Evolutionary conservation across 768 basidiomycete genomes (phyloP), one percentile per base, ranked within the genome.

Genomic region (Lentinula raphanica): DNA sequence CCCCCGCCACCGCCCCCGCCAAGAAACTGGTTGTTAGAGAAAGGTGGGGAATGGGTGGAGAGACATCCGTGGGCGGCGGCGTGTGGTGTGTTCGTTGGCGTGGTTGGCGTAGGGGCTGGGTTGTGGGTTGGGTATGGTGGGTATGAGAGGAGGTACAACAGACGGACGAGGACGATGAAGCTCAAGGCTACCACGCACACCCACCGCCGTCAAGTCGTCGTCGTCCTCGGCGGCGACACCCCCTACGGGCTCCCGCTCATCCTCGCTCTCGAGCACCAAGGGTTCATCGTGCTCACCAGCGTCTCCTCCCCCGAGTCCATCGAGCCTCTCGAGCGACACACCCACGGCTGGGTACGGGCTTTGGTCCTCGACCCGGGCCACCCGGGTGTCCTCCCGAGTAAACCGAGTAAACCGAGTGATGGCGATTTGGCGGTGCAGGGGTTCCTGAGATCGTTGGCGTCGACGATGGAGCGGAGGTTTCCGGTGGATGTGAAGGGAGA

Each of bases 231-330:
- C 28, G 93, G 87, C 8, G 93, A 94, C 66, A 79, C 80, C 19
- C 81, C 87, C 0, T 74, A 86, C 50, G 91, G 83, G 6, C 75
- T 85, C n/a, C 83, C 89, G 6, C 70, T 94, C 40, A 85, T 94
- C 54, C 65, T 81, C 45, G 87, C 87, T 55, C 76, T 95, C 45
- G 90, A 93, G 72, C 79, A 76, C 65, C 82, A 85, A 60, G 92
- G 90, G 0, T 94, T 88, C 65, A 88, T 94, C 64, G 87, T 95
- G 36, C 84, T 95, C 61, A 77, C 86, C 3, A 94, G 88, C 60
- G 92, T 93, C n/a, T 74, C 84, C 0, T 83, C 80, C 4, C 80
- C 86, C 0, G 85, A 86, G 54, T 82, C 82, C n/a, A 84, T 83
- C 35, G 76, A 80, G 15, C 73, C 71, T 15, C 72, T 94, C 45